Base-by-base conservation (phyloP, 2,329 filamentous ascomycete species). In the Teratosphaeriaceae sp. region DNA sequence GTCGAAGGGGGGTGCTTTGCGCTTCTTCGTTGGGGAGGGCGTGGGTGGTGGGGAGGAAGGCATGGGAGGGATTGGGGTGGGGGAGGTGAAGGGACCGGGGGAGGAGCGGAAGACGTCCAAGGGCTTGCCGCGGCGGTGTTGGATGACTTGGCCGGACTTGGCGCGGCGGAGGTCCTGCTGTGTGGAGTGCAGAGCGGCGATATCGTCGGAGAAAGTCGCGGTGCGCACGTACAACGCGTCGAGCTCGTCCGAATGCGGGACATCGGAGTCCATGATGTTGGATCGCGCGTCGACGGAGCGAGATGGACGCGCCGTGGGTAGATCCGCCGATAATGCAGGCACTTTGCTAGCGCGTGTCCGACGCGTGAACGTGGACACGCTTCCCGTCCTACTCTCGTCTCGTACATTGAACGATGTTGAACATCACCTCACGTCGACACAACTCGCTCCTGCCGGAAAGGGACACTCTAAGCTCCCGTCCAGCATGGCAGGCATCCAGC, bases 401-500 rank as follows among this genome's bases (percentile, higher is more conserved):
- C n/a, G n/a, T n/a, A n/a, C n/a, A n/a, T n/a, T n/a, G 12, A 30
- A 30, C 27, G 12, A 30, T 13, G 15, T 30, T 12, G 27, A 11
- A 30, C 27, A 11, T 13, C 5, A 5, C 5, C 13, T 13, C 12
- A 30, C 27, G 3, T n/a, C 27, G 27, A n/a, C 5, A 12, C 27
- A 30, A 3, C 13, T 13, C 5, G 12, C 27, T n/a, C n/a, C n/a
- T n/a, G n/a, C n/a, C n/a, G n/a, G n/a, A n/a, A n/a, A 30, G 5
- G 15, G 5, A 12, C 12, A 30, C 27, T 5, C 5, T n/a, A 11
- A 34, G 15, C 18, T 9, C 11, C 15, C 5, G 15, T 5, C 31
- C 15, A 15, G 6, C 31, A 88, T 92, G 85, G 84, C 88, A 55
- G 76, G 73, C 47, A 71, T 79, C 54, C 80, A 84, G 70, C 78